Base-by-base conservation (phyloP, 2,329 filamentous ascomycete species). In the Corinectria fuckeliana region DNA sequence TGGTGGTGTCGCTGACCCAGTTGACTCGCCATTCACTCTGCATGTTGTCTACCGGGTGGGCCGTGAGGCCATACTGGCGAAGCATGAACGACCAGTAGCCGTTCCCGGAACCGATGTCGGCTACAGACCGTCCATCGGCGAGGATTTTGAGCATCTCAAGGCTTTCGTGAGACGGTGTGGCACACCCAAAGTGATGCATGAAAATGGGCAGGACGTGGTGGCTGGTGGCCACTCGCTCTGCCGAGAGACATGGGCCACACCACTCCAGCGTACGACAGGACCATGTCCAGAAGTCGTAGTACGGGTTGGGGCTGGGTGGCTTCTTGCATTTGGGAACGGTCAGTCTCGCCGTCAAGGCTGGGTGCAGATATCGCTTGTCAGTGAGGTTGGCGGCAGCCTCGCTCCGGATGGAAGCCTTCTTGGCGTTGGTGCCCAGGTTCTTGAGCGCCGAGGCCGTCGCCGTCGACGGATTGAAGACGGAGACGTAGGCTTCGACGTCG, bases 131-230 rank as follows among this genome's bases (percentile, higher is more conserved):
- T 3, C 80, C 80, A 1, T 80, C 81, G 5, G 84, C 81, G 2
- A 91, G 72, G 47, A 82, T 77, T 32, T 81, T 81, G 28, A 92
- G 80, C 20, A 89, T 77, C 61, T 83, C 78, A 11, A 93, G 77
- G 2, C 84, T 80, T 67, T 91, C 88, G 72, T 89, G 88, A 9
- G 84, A 85, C 0, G 90, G 90, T 18, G 87, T 87, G 1, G 85
- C 84, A 75, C 90, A 93, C 50, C 89, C 89, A 73, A 92, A 92
- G 74, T 93, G 90, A 76, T 92, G 90, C 82, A 92, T 92, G 55
- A 92, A 81, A 16, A 92, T 79, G 2, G 90, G 90, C 8, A 92
- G 81, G 6, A 91, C 80, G 66, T 90, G 88, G 75, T 93, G 90
- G 49, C 83, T 84, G 59, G 80, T 82, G 51, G 79, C 81, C 4